These are phyloP conservation scores for Neonectria punicea DNA, from an alignment of 2,329 filamentous ascomycete species.

Conservation along the genomic window DNA sequence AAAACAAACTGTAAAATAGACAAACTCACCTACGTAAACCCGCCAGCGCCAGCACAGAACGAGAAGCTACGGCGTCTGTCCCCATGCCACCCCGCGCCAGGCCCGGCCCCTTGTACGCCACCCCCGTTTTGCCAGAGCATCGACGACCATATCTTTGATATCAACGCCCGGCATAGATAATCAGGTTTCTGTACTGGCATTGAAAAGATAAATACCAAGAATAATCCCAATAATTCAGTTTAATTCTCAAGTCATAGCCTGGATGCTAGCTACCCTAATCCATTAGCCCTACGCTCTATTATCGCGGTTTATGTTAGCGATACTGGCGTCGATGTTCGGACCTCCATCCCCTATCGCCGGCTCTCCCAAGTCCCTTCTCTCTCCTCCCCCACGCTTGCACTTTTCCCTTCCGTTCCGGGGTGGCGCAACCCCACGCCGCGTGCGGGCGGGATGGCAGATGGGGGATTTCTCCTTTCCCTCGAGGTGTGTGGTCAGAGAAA, in stretches of 20 bases:
- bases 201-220: neutral
- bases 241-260: neutral
- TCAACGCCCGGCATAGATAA: too few relatives aligned
- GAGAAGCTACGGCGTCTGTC: neutral
- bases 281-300: neutral
- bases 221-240: neutral
- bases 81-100: neutral
- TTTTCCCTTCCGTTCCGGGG: neutral
- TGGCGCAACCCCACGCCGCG: conserved; percentile 7
- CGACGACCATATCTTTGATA: neutral
- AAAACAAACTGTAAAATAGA: neutral
- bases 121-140: neutral
- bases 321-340: neutral
- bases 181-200: neutral
- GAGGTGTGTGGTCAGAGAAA: neutral
- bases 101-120: neutral
- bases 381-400: neutral
- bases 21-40: neutral
- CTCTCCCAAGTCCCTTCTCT: neutral
- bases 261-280: too few relatives aligned
- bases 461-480: neutral
- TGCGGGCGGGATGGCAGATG: conserved; percentile 5
- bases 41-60: neutral
- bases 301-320: neutral
- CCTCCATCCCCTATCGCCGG: neutral